Base-by-base conservation (phyloP, 2,329 filamentous ascomycete genomes). In the Arthroderma sp. region DNA sequence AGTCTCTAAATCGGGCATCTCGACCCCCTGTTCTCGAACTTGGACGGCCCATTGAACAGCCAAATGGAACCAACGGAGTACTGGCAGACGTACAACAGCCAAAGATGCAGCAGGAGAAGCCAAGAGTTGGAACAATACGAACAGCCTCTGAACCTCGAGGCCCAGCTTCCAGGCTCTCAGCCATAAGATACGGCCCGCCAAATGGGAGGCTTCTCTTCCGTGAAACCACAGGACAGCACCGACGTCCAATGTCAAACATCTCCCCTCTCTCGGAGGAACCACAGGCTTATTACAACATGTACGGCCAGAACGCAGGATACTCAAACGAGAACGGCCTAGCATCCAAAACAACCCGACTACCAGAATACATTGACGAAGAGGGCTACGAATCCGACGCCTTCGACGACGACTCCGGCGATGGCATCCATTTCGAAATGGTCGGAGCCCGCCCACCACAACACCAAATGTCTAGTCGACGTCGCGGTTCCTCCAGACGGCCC, bases 391-490 rank as follows among this genome's bases (percentile, higher is more conserved):
- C 84, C 63, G 75, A 77, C 56, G 83, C 86, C 57, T 17, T 33
- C 6, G 85, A 86, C 63, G 84, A 87, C 54, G 79, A 79, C 1
- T 85, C 81, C 0, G 81, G 89, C 54, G 85, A 93, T 61, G 84
- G 89, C 62, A 83, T 80, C 17, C 86, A 89, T 21, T 91, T 91
- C 60, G 88, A 94, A 67, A 89, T 91, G 77, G 75, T 91, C 23
- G 35, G 82, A 77, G 21, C 67, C 62, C 57, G 55, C 61, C 28
- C 64, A 64, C 15, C 35, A 60, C 62, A 33, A 15, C 47, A 51
- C 15, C 47, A 33, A 9, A n/a, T 51, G 23, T 33, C 23, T 7
- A 17, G 25, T 63, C 70, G 9, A 31, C 68, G 62, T 41, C 68
- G 62, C 11, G 65, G 61, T 19, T 65, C 62, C 21, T 70, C 70